These are phyloP conservation scores for Fusarium xylarioides DNA, from an alignment of 2,329 filamentous ascomycete species.

Conservation along the genomic window DNA sequence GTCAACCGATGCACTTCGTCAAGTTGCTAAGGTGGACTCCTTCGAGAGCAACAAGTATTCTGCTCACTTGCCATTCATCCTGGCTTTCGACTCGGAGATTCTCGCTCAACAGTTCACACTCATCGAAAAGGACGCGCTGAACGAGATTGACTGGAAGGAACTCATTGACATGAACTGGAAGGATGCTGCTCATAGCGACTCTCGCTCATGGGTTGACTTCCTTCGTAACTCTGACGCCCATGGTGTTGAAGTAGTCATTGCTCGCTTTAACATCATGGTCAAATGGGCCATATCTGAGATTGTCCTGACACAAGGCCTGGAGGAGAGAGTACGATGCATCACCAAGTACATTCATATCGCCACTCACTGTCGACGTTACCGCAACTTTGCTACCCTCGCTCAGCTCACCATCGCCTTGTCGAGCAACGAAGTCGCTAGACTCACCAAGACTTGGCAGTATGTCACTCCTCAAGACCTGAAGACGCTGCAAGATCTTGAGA, in stretches of 20 bases:
- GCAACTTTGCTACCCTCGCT: constrained; percentile 86
- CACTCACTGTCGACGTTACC: constrained; percentile 75
- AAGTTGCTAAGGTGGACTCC: constrained; percentile 46
- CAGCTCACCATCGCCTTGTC: constrained; percentile 82
- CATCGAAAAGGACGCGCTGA: constrained; percentile 85
- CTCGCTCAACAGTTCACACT: constrained; percentile 86
- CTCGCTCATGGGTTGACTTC: constrained; percentile 84
- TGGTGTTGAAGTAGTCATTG: constrained; percentile 84
- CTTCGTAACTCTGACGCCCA: constrained; percentile 75
- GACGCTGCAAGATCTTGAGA: constrained; percentile 74
- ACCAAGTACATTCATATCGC: constrained; percentile 87
- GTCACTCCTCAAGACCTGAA: constrained; percentile 72
- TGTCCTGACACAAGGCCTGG: constrained; percentile 74
- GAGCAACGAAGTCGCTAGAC: constrained; percentile 74
- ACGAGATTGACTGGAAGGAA: constrained; percentile 90
- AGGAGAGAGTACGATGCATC: constrained; percentile 79
- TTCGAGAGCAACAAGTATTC: constrained; percentile 52
- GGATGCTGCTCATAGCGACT: constrained; percentile 69
- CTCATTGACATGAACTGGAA: constrained; percentile 87
- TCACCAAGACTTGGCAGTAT: constrained; percentile 76
- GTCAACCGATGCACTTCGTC: constrained; percentile 49
- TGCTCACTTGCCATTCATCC: constrained; percentile 79
- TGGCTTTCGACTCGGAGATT: constrained; percentile 81
- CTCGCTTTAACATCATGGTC: constrained; percentile 87
- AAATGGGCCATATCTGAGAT: constrained; percentile 87